Base-by-base conservation (phyloP, 1,284 basidiomycete genomes). In the Ceratobasidium sp. region DNA sequence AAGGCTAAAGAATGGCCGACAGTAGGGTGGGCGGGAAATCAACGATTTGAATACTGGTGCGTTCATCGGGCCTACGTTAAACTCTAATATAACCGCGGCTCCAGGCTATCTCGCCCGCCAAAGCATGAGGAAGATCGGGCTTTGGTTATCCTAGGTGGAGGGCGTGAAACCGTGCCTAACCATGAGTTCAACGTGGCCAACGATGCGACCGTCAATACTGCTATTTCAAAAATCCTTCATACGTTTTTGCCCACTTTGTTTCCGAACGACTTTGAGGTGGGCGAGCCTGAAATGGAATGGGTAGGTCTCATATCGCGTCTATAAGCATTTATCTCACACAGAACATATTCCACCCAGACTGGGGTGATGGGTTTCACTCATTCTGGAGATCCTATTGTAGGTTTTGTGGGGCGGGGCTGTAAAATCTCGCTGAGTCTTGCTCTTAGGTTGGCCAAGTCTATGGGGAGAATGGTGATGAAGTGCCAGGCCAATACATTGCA, bases 321-420 rank as follows among this genome's bases (percentile, higher is more conserved):
- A 4, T 15, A n/a, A 56, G 17, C 69, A 28, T 67, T 67, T 82
- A 46, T 62, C 81, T 62, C 65, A 71, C 50, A 83, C 52, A 83
- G 15, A 38, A 46, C 78, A 12, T 17, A 38, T 62, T 64, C 48
- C 66, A 77, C 7, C 64, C 69, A 92, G 94, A 93, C 92, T 1
- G 95, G 94, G 0, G 93, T 96, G 66, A 94, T 95, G 93, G 94
- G 91, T 0, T 94, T 87, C 81, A 95, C 94, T 0, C 85, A 85
- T 71, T 86, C 85, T 7, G 86, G 86, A 0, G 90, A 92, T 82
- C 94, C 94, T 0, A 89, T 94, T 79, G 94, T 95, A 82, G 78
- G 91, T 86, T 1, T 13, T 23, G 7, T 46, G 28, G 17, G 17
- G 5, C 26, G 17, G 9, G 3, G n/a, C 15, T 17, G 12, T n/a